These are phyloP conservation scores for Ustilago trichophora DNA, from an alignment of 1,284 basidiomycete species.

Conservation along the genomic window DNA sequence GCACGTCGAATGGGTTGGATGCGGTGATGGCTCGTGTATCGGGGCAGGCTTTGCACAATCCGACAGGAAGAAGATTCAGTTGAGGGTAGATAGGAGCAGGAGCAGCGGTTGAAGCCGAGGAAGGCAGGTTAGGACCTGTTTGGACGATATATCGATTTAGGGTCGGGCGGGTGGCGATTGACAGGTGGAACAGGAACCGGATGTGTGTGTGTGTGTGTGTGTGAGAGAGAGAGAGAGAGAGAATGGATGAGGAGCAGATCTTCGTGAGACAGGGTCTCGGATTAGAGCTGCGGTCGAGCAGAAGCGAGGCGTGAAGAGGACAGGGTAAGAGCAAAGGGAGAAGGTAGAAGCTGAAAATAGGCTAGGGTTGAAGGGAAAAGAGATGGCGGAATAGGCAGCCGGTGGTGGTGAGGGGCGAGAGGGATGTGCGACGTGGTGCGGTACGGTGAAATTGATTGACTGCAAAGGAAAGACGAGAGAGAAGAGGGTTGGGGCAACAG, in stretches of 20 bases:
- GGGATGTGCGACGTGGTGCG: neutral
- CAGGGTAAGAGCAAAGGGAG: neutral
- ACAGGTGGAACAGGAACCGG: neutral
- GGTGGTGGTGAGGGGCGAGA: neutral
- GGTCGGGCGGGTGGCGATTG: no score
- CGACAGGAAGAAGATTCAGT: neutral
- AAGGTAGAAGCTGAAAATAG: slow-evolving; percentile 1
- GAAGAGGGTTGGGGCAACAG: slow-evolving; percentile 13
- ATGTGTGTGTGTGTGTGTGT: no score
- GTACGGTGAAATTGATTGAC: neutral
- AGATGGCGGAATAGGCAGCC: neutral
- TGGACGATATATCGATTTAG: slow-evolving; percentile 13
- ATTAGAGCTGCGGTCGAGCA: slow-evolving; percentile 29
- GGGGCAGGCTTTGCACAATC: no score
- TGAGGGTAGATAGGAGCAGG: neutral
- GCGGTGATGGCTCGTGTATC: no score
- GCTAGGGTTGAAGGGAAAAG: neutral
- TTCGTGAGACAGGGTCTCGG: slow-evolving; percentile 26
- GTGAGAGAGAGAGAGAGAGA: neutral
- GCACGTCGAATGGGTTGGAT: no score
- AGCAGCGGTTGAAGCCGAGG: neutral
- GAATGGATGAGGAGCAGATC: slow-evolving; percentile 1
- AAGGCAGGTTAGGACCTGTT: slow-evolving; percentile 10
- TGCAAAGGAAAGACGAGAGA: slow-evolving; percentile 24
- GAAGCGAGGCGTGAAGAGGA: slow-evolving; percentile 38